phyloP scores from a whole-genome alignment of 192 early-diverging fungal genomes.

The Coemansia sp. region DNA sequence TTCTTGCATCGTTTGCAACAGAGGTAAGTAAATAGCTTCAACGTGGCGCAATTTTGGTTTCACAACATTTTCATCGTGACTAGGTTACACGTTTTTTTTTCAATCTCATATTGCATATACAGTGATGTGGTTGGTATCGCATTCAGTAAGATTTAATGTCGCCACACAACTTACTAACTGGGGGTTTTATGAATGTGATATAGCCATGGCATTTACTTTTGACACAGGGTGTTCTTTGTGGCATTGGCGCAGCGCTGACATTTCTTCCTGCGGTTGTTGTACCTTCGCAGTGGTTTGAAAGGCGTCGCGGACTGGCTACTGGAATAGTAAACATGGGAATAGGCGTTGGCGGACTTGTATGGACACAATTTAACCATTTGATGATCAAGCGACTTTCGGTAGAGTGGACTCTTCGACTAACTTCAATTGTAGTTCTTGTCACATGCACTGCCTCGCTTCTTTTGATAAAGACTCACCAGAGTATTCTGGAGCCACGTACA shows the following conservation, averaged over 20 bases:
- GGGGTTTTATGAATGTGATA: not conserved
- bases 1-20: constrained; percentile 50
- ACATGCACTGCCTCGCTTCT: constrained; percentile 27
- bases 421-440: constrained; percentile 46
- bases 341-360: constrained; percentile 68
- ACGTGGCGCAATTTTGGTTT: not conserved
- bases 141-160: not conserved
- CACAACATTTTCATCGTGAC: not conserved
- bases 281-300: constrained; percentile 60
- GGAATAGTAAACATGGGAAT: constrained; percentile 62
- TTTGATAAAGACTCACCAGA: constrained; percentile 36
- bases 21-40: constrained; percentile 29
- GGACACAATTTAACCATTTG: constrained; percentile 57
- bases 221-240: constrained; percentile 59
- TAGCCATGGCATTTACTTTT: constrained; percentile 63
- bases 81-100: no score
- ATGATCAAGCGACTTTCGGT: constrained; percentile 58
- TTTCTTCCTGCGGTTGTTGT: constrained; percentile 50
- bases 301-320: constrained; percentile 54
- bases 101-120: no score
- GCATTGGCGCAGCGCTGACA: constrained; percentile 50
- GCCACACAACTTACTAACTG: constrained; percentile 4
- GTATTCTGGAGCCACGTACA: constrained; percentile 1
- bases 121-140: no score
- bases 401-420: constrained; percentile 62